phyloP scores from a whole-genome alignment of 495 filamentous ascomycete species.

The Neurospora intermedia region DNA sequence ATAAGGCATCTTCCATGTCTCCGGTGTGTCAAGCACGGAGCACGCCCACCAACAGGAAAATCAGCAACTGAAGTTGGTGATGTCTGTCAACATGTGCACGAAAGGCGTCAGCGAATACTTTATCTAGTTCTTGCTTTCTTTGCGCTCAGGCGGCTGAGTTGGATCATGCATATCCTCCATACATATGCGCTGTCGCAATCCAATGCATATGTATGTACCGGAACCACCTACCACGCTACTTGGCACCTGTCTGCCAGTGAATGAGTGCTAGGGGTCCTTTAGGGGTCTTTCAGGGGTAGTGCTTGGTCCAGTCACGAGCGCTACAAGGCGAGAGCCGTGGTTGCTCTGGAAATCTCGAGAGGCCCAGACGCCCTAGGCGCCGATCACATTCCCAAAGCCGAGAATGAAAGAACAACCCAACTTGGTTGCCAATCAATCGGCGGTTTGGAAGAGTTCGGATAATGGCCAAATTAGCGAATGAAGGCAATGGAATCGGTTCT shows the following conservation, averaged over 20 bases:
- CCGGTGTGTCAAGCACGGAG: neutral
- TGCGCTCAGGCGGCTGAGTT: neutral
- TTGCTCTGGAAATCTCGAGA: neutral
- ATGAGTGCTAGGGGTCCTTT: neutral
- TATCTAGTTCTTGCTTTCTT: neutral
- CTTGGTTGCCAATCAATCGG: neutral
- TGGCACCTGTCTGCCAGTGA: neutral
- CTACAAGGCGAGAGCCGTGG: neutral
- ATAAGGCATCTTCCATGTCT: neutral
- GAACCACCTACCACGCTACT: too few species aligned
- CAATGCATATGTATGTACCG: too few species aligned
- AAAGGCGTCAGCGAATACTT: neutral
- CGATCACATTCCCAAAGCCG: neutral
- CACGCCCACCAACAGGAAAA: neutral
- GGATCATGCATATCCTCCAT: neutral
- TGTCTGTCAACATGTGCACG: neutral
- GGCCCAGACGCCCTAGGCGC: neutral
- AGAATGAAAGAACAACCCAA: neutral
- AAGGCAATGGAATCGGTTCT: neutral
- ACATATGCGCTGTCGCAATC: neutral
- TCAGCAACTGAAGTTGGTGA: neutral
- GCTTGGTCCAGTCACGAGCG: neutral
- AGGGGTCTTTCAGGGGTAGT: neutral
- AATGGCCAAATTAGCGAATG: neutral
- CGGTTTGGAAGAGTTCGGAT: neutral